Evolutionary conservation across 1,139 yeast species (phyloP).

Genomic region (Arxiozyma telluris): DNA sequence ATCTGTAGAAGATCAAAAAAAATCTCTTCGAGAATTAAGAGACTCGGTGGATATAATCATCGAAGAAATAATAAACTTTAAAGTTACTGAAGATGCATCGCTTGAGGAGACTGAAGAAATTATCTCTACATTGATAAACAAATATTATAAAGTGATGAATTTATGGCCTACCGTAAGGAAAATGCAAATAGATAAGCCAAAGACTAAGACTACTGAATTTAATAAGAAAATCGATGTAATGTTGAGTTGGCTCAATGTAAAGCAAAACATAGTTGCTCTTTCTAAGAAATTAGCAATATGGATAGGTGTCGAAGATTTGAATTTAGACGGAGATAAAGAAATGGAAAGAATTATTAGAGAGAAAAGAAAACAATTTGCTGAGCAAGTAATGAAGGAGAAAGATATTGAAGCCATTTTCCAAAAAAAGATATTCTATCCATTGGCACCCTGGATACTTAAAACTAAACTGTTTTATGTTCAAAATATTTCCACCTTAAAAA

Average conservation of each 20-base stretch:
- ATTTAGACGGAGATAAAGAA: slow-evolving; percentile 15
- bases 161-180: slow-evolving; percentile 76
- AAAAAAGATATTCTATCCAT: slow-evolving; percentile 35
- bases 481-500: slow-evolving; percentile 54
- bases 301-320: slow-evolving; percentile 73
- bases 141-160: slow-evolving; percentile 61
- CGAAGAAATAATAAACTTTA: slow-evolving; percentile 50
- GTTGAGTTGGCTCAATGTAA: slow-evolving; percentile 74
- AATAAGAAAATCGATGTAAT: slow-evolving; percentile 63
- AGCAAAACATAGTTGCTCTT: slow-evolving; percentile 58
- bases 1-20: slow-evolving; percentile 69
- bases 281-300: slow-evolving; percentile 45
- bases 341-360: slow-evolving; percentile 34
- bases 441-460: slow-evolving; percentile 52
- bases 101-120: slow-evolving; percentile 17
- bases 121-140: slow-evolving; percentile 39
- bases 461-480: slow-evolving; percentile 64
- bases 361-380: slow-evolving; percentile 69
- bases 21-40: slow-evolving; percentile 62
- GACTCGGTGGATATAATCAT: slow-evolving; percentile 66
- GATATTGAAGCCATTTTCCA: slow-evolving; percentile 64
- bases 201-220: slow-evolving; percentile 58
- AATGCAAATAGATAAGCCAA: slow-evolving; percentile 71
- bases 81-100: slow-evolving; percentile 14
- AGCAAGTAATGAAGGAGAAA: slow-evolving; percentile 75